phyloP scores from a whole-genome alignment of 2,329 filamentous ascomycete species.

The Talaromyces sp. region DNA sequence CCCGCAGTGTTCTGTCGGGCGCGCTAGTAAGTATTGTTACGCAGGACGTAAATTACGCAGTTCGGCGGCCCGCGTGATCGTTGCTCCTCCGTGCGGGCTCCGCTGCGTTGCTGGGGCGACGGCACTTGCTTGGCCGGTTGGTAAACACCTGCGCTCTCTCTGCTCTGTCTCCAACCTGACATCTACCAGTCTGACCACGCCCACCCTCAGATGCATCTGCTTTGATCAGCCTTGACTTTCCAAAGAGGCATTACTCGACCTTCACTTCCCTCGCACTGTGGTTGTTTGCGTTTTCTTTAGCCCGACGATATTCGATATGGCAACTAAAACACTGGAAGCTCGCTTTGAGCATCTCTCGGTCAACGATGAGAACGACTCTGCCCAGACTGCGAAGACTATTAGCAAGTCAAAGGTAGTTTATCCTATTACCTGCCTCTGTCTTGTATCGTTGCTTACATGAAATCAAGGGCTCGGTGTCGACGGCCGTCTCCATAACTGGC shows the following conservation, averaged over 20 bases:
- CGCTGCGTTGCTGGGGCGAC: constrained; percentile 24
- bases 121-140: neutral
- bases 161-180: neutral
- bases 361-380: constrained; percentile 74
- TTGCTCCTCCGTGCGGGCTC: neutral
- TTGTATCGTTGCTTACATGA: constrained; percentile 8
- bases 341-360: constrained; percentile 87
- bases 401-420: constrained; percentile 70
- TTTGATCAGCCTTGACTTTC: neutral
- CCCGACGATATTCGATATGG: constrained; percentile 47
- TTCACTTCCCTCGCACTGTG: neutral
- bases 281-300: constrained; percentile 1
- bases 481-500: constrained; percentile 44
- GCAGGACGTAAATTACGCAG: neutral
- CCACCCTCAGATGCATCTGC: neutral
- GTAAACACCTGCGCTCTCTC: constrained; percentile 7
- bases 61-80: neutral
- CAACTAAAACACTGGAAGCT: constrained; percentile 73
- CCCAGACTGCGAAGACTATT: constrained; percentile 46
- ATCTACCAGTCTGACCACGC: neutral
- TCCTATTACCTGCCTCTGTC: neutral
- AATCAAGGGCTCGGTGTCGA: constrained; percentile 42
- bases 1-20: constrained; percentile 20
- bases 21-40: neutral
- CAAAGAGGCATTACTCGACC: neutral